These are phyloP conservation scores for Mycoemilia scoparia DNA, from an alignment of 192 early-diverging fungal genomes.

Conservation along the genomic window DNA sequence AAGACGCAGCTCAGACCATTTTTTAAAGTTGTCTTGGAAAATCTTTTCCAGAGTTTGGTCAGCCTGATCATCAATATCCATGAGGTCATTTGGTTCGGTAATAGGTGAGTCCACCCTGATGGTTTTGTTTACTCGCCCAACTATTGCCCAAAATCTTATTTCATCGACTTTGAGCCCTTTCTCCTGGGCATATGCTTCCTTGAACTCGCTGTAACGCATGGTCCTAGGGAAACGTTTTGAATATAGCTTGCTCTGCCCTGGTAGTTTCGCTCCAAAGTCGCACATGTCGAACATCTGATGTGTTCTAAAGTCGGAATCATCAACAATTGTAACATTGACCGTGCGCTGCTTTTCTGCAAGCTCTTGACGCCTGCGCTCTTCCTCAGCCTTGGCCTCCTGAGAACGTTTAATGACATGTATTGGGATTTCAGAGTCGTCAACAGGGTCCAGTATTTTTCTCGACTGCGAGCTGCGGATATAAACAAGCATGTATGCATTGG, in stretches of 20 bases:
- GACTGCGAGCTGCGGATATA: conserved; percentile 72
- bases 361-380: conserved; percentile 46
- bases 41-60: conserved; percentile 16
- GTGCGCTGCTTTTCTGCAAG: conserved; percentile 40
- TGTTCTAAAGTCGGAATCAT: conserved; percentile 41
- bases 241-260: conserved; percentile 13
- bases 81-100: not conserved
- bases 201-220: conserved; percentile 25
- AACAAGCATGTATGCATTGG: conserved; percentile 98
- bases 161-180: conserved; percentile 27
- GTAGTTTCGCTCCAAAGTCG: conserved; percentile 40
- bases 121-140: conserved; percentile 82
- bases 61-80: conserved; percentile 4
- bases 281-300: conserved; percentile 81
- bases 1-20: conserved; percentile 26
- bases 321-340: conserved; percentile 32
- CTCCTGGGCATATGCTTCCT: conserved; percentile 26
- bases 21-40: conserved; percentile 10
- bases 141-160: conserved; percentile 72
- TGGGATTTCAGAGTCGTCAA: conserved; percentile 57
- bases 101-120: conserved; percentile 58
- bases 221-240: conserved; percentile 14
- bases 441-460: conserved; percentile 46
- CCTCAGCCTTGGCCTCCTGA: conserved; percentile 37
- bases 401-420: conserved; percentile 51